Conservation (phyloP, 352 stramenopile species). For the Blastocystis sp. region DNA sequence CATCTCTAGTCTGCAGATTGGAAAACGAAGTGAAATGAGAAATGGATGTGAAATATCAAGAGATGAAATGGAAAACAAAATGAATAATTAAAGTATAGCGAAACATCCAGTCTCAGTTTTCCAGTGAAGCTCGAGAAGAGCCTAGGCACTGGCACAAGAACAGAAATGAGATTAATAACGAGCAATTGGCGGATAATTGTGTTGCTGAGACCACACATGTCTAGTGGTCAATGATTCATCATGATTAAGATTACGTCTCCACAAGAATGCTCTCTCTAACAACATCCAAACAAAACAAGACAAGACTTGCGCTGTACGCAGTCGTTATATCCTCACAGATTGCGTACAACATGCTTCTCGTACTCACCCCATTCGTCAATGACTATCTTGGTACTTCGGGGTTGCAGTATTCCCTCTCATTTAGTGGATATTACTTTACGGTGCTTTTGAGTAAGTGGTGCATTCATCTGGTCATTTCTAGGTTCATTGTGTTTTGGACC, state of each 20-base stretch:
- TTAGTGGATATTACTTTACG: constrained; percentile 52
- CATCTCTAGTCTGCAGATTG: too few relatives aligned
- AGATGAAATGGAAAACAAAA: too few relatives aligned
- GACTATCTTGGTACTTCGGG: not conserved
- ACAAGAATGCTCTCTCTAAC: not conserved
- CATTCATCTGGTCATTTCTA: not conserved
- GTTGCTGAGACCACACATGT: too few relatives aligned
- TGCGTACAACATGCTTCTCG: constrained; percentile 20
- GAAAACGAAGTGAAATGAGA: too few relatives aligned
- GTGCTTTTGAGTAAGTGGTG: constrained; percentile 4
- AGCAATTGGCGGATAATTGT: too few relatives aligned
- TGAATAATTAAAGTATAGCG: too few relatives aligned
- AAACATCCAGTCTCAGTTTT: too few relatives aligned
- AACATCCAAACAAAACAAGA: not conserved
- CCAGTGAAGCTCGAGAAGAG: too few relatives aligned
- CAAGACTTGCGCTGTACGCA: constrained; percentile 19
- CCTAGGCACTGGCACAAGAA: too few relatives aligned
- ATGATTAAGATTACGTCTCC: not conserved
- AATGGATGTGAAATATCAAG: too few relatives aligned
- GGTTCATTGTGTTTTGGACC: constrained; percentile 14
- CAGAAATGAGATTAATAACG: too few relatives aligned
- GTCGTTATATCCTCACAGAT: not conserved
- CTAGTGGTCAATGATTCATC: not conserved
- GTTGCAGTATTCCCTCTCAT: constrained; percentile 38
- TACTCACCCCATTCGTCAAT: constrained; percentile 34